Evolutionary conservation across 495 filamentous ascomycete species (phyloP), one percentile per base, ranked within the genome.

Genomic region (Neurospora terricola): DNA sequence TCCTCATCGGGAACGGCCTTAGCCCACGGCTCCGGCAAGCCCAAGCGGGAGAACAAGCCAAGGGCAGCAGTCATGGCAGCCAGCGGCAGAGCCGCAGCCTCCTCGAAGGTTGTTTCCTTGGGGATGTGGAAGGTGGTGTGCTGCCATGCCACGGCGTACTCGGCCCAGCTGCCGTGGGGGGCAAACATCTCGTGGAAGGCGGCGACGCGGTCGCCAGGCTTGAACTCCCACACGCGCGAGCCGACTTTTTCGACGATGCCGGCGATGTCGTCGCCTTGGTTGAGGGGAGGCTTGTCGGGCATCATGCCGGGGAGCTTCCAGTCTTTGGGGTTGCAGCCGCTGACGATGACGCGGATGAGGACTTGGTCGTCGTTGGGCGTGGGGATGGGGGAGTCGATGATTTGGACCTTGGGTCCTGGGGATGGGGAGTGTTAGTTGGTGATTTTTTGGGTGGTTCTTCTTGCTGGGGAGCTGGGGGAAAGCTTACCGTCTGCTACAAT

Each of bases 281-380:
- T 93, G 6, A 78, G 45, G 36, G 76, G 59, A 5, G 9, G 73
- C 11, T 16, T 18, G 38, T 38, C 34, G 23, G 62, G 21, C 59
- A 72, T 40, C 5, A 73, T 69, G 1, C 78, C 73, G 8, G 83
- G 78, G 4, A 82, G 34, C 75, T 91, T 93, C 91, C 91, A 93
- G 81, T 95, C 93, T 77, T 94, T 94, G 4, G 93, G 93, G 78
- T 94, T 94, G 27, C 88, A 89, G 23, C 90, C 91, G 45, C 85
- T 86, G 7, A 90, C 88, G 12, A 91, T 81, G 42, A 93, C 90
- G 72, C 89, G 88, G 76, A 91, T 94, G 18, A 94, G 84, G 34
- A 94, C 82, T 72, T 96, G 87, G 72, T 88, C 84, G 5, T 85
- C 81, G 66, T 84, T 82, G 0, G 90, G 90, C 27, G 80, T 81